These are phyloP conservation scores for Mikania micrantha DNA, from an alignment of 129 eudicot genomes.

Conservation along the genomic window DNA sequence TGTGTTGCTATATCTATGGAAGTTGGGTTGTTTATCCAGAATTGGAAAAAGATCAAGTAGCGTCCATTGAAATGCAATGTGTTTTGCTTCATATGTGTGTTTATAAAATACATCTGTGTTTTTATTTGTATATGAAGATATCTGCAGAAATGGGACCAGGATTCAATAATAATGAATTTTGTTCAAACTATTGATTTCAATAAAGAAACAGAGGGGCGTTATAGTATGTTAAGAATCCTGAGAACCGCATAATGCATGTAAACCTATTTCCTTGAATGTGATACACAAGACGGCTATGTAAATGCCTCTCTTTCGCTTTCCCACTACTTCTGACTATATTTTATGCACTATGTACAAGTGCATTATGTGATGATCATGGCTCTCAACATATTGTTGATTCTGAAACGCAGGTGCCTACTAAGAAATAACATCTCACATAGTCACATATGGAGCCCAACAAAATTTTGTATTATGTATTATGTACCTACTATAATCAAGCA, in stretches of 20 bases:
- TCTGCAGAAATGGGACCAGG: background rate
- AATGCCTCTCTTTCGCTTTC: no score
- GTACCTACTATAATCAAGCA: background rate
- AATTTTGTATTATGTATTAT: background rate
- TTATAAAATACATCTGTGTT: background rate
- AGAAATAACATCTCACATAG: background rate
- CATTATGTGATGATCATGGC: no score
- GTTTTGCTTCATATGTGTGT: background rate
- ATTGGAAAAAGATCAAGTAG: background rate
- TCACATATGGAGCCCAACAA: background rate
- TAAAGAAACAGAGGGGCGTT: background rate
- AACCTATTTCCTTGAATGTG: no score
- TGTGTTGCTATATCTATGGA: background rate
- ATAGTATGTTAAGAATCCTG: no score
- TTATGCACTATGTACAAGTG: no score
- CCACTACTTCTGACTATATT: no score
- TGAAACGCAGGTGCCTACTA: no score
- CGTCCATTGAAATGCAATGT: background rate
- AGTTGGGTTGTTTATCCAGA: background rate
- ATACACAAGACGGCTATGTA: no score
- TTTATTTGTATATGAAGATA: background rate
- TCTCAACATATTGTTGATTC: no score
- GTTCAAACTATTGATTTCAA: background rate
- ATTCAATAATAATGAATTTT: background rate
- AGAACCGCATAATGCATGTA: no score